These are phyloP conservation scores for Yamadazyma jaroonii DNA, from an alignment of 1,139 yeast genomes.

Conservation along the genomic window DNA sequence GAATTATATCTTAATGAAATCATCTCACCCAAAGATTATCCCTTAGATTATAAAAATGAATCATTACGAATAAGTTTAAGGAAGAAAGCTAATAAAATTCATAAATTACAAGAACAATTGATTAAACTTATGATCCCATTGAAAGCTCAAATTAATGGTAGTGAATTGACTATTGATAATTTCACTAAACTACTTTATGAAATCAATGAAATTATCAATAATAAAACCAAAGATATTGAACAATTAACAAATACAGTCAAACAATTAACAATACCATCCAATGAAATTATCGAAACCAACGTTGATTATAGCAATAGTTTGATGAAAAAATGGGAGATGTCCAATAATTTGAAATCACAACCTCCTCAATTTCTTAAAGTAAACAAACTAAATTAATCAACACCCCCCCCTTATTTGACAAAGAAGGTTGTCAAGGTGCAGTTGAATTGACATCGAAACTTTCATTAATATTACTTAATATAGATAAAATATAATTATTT, in stretches of 20 bases:
- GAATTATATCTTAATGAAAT: slow-evolving; percentile 3
- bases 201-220: slow-evolving; percentile 17
- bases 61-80: slow-evolving; percentile 19
- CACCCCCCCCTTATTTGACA: too few relatives aligned
- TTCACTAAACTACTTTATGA: slow-evolving; percentile 22
- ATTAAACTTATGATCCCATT: slow-evolving; percentile 24
- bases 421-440: neutral
- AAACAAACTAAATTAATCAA: too few relatives aligned
- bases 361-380: slow-evolving; percentile 1
- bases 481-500: too few relatives aligned
- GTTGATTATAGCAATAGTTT: slow-evolving; percentile 1
- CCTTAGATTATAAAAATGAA: slow-evolving; percentile 23
- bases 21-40: slow-evolving; percentile 12
- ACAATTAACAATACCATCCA: neutral
- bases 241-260: neutral
- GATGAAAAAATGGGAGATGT: slow-evolving; percentile 6
- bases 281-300: neutral
- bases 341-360: slow-evolving; percentile 1
- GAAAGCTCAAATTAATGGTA: slow-evolving; percentile 19
- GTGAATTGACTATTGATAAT: slow-evolving; percentile 17
- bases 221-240: slow-evolving; percentile 1
- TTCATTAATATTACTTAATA: too few relatives aligned
- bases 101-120: slow-evolving; percentile 18
- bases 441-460: neutral
- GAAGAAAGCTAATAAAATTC: slow-evolving; percentile 16